Conservation (phyloP, 108 stramenopile genomes). For the Cyclostephanos invisitatus region DNA sequence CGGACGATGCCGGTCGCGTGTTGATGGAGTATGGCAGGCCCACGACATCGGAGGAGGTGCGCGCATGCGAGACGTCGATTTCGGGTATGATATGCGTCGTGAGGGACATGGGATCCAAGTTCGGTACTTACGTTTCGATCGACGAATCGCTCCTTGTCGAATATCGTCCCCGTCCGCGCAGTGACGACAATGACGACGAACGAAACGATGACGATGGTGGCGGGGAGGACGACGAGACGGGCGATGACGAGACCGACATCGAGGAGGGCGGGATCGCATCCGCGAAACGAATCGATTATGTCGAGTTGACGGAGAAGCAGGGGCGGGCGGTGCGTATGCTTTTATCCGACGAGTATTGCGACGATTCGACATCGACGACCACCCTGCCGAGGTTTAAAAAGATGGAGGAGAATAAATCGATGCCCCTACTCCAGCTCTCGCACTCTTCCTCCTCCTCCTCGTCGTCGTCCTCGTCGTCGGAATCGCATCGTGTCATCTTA, state of each 20-base stretch:
- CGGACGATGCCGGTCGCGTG: not conserved
- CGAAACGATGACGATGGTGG: constrained; percentile 4
- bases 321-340: constrained; percentile 31
- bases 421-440: constrained; percentile 34
- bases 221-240: constrained; percentile 4
- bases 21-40: constrained; percentile 42
- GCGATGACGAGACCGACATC: constrained; percentile 41
- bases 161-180: not conserved
- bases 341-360: not conserved
- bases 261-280: constrained; percentile 31
- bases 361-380: not conserved
- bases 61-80: constrained; percentile 23
- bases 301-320: constrained; percentile 42
- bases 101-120: constrained; percentile 50
- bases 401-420: constrained; percentile 34
- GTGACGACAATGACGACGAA: not conserved
- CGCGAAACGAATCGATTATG: constrained; percentile 19
- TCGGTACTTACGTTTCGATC: constrained; percentile 49
- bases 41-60: constrained; percentile 27
- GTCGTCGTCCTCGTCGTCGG: constrained; percentile 7
- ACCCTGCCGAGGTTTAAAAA: constrained; percentile 32
- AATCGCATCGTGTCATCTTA: constrained; percentile 29
- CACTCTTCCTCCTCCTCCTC: constrained; percentile 24
- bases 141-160: constrained; percentile 22
- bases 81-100: constrained; percentile 40